Evolutionary conservation across 1,139 yeast genomes (phyloP).

Genomic region (Pichia sp.): DNA sequence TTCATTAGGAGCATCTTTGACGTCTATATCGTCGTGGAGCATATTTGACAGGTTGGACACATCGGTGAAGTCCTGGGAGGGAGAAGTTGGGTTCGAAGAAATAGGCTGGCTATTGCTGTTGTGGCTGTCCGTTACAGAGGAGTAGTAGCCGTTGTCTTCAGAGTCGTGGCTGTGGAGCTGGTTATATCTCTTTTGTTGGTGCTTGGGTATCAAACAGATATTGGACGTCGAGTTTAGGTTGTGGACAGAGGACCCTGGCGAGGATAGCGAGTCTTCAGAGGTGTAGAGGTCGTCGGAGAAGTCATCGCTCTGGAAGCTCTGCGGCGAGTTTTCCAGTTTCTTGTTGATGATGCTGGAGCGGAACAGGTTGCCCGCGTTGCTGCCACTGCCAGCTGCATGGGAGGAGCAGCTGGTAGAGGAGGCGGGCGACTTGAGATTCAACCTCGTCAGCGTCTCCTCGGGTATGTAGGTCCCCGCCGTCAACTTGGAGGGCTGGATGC

Average conservation of each 20-base stretch:
- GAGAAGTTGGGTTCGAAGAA: background rate
- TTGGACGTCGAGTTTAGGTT: conserved; percentile 6
- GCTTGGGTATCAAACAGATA: conserved; percentile 29
- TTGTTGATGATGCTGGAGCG: conserved; percentile 3
- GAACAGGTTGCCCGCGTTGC: background rate
- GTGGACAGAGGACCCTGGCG: conserved; percentile 21
- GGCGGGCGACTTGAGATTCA: conserved; percentile 23
- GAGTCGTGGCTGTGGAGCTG: conserved; percentile 14
- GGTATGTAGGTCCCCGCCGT: conserved; percentile 30
- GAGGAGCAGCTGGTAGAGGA: background rate
- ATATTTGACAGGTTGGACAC: conserved; percentile 15
- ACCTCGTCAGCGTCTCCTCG: conserved; percentile 28
- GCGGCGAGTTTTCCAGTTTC: conserved; percentile 22
- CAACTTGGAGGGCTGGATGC: conserved; percentile 18
- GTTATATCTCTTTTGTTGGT: conserved; percentile 27
- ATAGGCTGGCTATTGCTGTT: background rate
- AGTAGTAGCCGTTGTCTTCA: background rate
- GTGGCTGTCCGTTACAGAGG: background rate
- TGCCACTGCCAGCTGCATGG: background rate
- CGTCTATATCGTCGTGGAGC: conserved; percentile 80
- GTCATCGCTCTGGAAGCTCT: conserved; percentile 27
- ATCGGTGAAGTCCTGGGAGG: conserved; percentile 7
- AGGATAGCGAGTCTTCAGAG: conserved; percentile 29
- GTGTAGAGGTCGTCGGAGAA: conserved; percentile 25
- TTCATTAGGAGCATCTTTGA: conserved; percentile 73